Evolutionary conservation across 2,329 filamentous ascomycete species (phyloP), one percentile per base, ranked within the genome.

Genomic region (Phaeoacremonium minimum): DNA sequence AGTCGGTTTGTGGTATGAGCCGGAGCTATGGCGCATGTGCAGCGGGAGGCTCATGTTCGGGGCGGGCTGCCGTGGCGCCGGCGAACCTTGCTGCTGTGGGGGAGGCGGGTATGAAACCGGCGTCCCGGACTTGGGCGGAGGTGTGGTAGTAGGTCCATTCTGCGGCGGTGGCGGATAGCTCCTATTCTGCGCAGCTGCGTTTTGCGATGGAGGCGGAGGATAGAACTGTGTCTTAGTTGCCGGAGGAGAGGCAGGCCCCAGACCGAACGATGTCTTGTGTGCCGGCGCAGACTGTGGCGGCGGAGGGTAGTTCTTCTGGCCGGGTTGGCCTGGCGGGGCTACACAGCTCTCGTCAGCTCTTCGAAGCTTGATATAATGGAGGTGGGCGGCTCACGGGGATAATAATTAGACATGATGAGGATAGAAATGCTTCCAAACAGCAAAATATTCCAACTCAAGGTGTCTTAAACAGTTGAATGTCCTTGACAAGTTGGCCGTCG

Each of bases 81-180:
- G 35, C 16, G 20, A 37, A 16, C 11, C 28, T 31, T 47, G 46
- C 17, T 51, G 47, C 20, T 51, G 51, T 7, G 53, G 58, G 15
- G 51, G 60, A 9, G 46, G 50, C 12, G 53, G 55, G 36, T 59
- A 63, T 8, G 53, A 47, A 19, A 29, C 30, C 13, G 52, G 50
- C 2, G 53, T 53, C 16, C 48, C 43, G 7, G 46, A n/a, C 18
- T 47, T 45, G n/a, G 53, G 48, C 13, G 55, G 51, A 15, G 57
- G 51, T 17, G 58, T 53, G 17, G 41, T 40, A 18, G 61, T 48
- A 7, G 55, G 48, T 22, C 46, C 50, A n/a, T 45, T 44, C 33
- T 61, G 51, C 4, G 50, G 48, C 7, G 61, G 56, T 32, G 63
- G 61, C 18, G 64, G 61, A 30, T 62, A 67, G 17, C 50, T 52